Evolutionary conservation across 73 alveolate species (phyloP), one percentile per base, ranked within the genome.

Genomic region (Symbiodinium pilosum): DNA sequence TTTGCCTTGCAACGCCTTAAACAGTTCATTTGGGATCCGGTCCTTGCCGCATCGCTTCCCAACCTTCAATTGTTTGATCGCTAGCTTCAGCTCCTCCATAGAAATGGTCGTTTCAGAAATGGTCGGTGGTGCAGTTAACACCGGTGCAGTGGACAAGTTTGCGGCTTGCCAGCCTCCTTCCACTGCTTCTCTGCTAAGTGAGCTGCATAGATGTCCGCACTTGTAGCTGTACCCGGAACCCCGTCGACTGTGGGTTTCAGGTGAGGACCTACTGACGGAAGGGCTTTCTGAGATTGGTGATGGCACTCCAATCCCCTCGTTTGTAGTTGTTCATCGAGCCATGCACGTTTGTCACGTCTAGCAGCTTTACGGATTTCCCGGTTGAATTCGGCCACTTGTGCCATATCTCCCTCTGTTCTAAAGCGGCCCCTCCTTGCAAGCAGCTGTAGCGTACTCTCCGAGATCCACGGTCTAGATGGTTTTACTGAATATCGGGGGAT

Each of bases 11-110:
- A 84, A 41, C 30, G 16, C 43, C 44, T 84, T 84, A 68, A 68
- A 84, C 30, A 84, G 43, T 4, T 85, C 93, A 51, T 85, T 85
- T 21, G 93, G 93, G 51, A 85, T 85, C 7, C 32, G 24, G 30
- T 85, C 93, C 47, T 85, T 42, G 42, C 81, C 93, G 28, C 81
- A 30, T 1, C 69, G 5, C 34, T 85, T 43, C 4, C 81, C 83
- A 1, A 51, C 12, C 18, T 47, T 85, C 20, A 41, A 4, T 5
- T 42, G 71, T 21, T 84, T 84, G 42, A 84, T 84, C 30, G 92
- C 92, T 6, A 20, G 32, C 43, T 11, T 44, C 28, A 85, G 81
- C 11, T 85, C 83, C n/a, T 69, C 86, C 86, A 75, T 75, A 24
- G 51, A 6, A 4, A 75, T 3, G 71, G 92, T 24, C 26, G 32